These are phyloP conservation scores for Phytophthora pini DNA, from an alignment of 352 stramenopile genomes.

Conservation along the genomic window DNA sequence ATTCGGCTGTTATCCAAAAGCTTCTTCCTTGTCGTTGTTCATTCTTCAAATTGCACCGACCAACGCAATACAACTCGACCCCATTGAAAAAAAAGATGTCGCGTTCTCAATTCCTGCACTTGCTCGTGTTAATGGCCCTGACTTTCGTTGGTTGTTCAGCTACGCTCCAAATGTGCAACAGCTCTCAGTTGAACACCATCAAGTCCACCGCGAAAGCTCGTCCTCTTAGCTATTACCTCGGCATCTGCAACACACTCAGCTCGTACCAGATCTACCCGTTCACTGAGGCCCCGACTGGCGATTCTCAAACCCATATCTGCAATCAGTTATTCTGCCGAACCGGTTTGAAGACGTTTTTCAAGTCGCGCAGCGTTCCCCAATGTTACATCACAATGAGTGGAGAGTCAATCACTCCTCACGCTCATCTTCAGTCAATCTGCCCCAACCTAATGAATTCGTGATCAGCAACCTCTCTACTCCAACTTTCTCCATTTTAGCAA, in stretches of 20 bases:
- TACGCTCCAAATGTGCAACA: neutral
- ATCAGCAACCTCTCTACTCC: neutral
- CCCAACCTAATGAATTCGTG: neutral
- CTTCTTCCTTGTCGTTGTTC: neutral
- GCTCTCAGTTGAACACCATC: neutral
- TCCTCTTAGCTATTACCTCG: neutral
- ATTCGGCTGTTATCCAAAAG: neutral
- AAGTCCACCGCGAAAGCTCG: neutral
- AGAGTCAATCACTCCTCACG: neutral
- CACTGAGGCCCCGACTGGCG: neutral
- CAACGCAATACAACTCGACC: neutral
- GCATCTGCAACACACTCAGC: conserved; percentile 9
- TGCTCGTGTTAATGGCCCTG: neutral
- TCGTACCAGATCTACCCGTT: conserved; percentile 17
- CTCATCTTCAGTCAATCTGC: conserved; percentile 11
- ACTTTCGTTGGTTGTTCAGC: neutral
- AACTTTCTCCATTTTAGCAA: neutral
- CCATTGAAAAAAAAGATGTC: neutral
- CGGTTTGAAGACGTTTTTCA: conserved; percentile 1
- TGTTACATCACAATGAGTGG: conserved; percentile 11
- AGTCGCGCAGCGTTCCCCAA: neutral
- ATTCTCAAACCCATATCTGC: conserved; percentile 2
- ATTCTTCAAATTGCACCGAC: conserved; percentile 8
- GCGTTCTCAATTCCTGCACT: neutral
- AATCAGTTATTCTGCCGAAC: conserved; percentile 1